Evolutionary conservation across 139 green algal species (phyloP), one percentile per base, ranked within the genome.

Genomic region (Picocystis salinarum): DNA sequence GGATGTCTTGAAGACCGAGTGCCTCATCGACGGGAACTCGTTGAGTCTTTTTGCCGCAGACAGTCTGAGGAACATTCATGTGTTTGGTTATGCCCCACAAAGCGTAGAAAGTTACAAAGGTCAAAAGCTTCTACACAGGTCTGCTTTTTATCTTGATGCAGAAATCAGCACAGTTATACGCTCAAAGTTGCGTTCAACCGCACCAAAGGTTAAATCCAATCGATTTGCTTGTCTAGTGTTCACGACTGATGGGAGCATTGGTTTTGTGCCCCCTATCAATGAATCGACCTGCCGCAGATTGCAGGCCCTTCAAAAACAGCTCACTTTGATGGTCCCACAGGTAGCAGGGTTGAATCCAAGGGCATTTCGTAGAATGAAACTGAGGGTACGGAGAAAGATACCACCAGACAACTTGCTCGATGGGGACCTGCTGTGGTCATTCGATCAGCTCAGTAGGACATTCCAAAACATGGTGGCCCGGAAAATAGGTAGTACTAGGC

Each of bases 21-120:
- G 88, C 47, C 41, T 93, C 15, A 74, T 86, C 46, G 73, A 73
- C 28, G 75, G 58, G 13, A 52, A 31, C 0, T 60, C 61, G 28
- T 60, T 90, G 28, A 42, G 46, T 15, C 50, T 85, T 23, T 44
- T 81, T 2, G 34, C 46, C 1, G 53, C 59, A 2, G 76, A 88
- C 45, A 26, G 22, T 7, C 45, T 13, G 29, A 59, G 37, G 9
- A 42, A 39, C 29, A 39, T 52, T 24, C 39, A 53, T 25, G 42
- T 63, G 2, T 58, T 66, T 18, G 9, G 13, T 3, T 66, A 66
- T 34, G 54, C 46, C n/a, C 56, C 56, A 6, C 58, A 17, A 37
- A 37, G 31, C 15, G 13, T 13, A 37, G 13, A 37, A 37, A 13
- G 13, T 15, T 37, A 37, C n/a, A n/a, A n/a, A n/a, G n/a, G n/a